Evolutionary conservation across 163 green algal species (phyloP).

Genomic region (Smithsoniella earleae): DNA sequence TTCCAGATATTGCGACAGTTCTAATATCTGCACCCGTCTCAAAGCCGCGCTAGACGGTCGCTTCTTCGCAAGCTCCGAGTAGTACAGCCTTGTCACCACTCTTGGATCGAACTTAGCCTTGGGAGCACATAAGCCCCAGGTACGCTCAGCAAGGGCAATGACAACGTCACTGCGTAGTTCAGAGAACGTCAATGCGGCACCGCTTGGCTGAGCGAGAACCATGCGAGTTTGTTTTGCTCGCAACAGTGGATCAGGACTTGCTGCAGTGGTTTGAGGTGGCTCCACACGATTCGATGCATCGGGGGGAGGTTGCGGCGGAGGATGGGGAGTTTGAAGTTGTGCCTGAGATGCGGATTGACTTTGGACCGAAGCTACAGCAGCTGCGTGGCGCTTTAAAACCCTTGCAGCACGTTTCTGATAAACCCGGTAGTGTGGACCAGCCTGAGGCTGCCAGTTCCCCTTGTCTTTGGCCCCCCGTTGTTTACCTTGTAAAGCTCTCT

Average conservation of each 20-base stretch:
- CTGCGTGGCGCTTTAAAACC: too few species aligned
- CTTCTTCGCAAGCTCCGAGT: not conserved
- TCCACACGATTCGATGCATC: not conserved
- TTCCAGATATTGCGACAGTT: slow-evolving; percentile 89
- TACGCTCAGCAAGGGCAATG: slow-evolving; percentile 20
- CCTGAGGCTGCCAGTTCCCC: too few species aligned
- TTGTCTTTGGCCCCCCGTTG: too few species aligned
- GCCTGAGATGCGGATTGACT: not conserved
- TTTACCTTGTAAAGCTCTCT: too few species aligned
- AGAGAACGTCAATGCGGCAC: slow-evolving; percentile 9
- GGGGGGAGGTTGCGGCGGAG: not conserved
- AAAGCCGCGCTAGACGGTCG: not conserved
- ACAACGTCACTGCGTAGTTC: slow-evolving; percentile 17
- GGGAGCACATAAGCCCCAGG: slow-evolving; percentile 2
- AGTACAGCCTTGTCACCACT: slow-evolving; percentile 17
- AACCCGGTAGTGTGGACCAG: too few species aligned
- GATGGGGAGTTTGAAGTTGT: not conserved
- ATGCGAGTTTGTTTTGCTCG: slow-evolving; percentile 21
- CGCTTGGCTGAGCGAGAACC: slow-evolving; percentile 7
- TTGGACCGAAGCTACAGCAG: too few species aligned
- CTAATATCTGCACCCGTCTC: slow-evolving; percentile 12
- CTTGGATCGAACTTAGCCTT: not conserved
- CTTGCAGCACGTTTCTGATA: too few species aligned
- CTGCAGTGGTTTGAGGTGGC: too few species aligned
- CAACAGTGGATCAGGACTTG: not conserved